A percentile compares a stretch with the other conserved stretches of the same genome.
phyloP scores from a whole-genome alignment of 441 rosid species.

The Lepidium campestre region DNA sequence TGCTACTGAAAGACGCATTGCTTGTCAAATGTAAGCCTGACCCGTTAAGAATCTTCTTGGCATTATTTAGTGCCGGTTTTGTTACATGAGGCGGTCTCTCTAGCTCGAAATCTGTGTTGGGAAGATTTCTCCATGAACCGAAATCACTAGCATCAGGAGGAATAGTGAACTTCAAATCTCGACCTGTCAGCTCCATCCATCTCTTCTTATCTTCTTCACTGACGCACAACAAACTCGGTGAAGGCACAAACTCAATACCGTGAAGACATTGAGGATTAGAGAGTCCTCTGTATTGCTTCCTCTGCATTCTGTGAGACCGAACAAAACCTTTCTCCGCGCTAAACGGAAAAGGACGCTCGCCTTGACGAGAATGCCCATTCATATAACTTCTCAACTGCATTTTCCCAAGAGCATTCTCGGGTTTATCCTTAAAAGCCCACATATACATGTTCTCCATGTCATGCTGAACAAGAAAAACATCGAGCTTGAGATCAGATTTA shows the following conservation, averaged over 20 bases:
- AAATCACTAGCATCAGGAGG: constrained; percentile 65
- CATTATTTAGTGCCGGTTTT: constrained; percentile 36
- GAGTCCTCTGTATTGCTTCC: constrained; percentile 70
- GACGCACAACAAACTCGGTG: constrained; percentile 46
- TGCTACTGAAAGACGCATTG: constrained; percentile 44
- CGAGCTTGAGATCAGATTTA: constrained; percentile 57
- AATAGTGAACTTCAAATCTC: constrained; percentile 55
- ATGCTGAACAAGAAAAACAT: constrained; percentile 67
- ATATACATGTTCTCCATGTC: constrained; percentile 80
- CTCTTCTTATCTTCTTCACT: constrained; percentile 61
- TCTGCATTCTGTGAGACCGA: constrained; percentile 71
- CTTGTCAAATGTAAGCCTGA: constrained; percentile 49
- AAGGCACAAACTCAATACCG: constrained; percentile 57
- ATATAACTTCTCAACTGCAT: constrained; percentile 70
- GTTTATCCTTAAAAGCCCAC: constrained; percentile 76
- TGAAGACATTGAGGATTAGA: constrained; percentile 75
- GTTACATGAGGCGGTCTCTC: constrained; percentile 42
- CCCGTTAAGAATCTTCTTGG: constrained; percentile 48
- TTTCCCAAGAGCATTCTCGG: constrained; percentile 64
- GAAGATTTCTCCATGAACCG: constrained; percentile 60
- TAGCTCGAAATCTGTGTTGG: constrained; percentile 53
- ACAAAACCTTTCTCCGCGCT: constrained; percentile 69
- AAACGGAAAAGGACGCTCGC: constrained; percentile 58
- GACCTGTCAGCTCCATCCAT: constrained; percentile 62
- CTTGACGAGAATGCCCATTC: constrained; percentile 75